These are phyloP conservation scores for Meyerozyma athensensis DNA, from an alignment of 1,139 yeast genomes.

Conservation along the genomic window DNA sequence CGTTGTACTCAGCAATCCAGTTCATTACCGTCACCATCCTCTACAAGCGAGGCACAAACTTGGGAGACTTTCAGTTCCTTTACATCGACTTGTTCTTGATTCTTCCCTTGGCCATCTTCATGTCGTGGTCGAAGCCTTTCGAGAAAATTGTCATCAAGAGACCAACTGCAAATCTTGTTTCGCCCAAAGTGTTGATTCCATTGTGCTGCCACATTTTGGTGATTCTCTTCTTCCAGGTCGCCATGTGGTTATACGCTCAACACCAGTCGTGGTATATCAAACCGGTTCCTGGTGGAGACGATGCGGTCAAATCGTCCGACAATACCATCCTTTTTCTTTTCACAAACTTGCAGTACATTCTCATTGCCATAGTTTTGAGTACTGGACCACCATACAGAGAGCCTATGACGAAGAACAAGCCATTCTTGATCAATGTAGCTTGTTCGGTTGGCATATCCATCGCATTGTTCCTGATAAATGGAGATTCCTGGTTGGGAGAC, in stretches of 20 bases:
- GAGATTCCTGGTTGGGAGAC: slow-evolving; percentile 51
- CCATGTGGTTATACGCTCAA: slow-evolving; percentile 60
- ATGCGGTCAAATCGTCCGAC: slow-evolving; percentile 81
- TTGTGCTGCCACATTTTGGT: slow-evolving; percentile 67
- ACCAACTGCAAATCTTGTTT: slow-evolving; percentile 91
- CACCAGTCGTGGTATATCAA: slow-evolving; percentile 68
- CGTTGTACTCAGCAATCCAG: slow-evolving; percentile 93
- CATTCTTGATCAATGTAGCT: slow-evolving; percentile 62
- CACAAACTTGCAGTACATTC: slow-evolving; percentile 84
- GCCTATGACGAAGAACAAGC: slow-evolving; percentile 61
- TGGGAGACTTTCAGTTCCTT: slow-evolving; percentile 96
- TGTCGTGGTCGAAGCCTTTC: slow-evolving; percentile 95
- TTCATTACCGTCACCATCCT: slow-evolving; percentile 80
- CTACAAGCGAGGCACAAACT: slow-evolving; percentile 83
- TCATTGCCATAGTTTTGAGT: slow-evolving; percentile 75
- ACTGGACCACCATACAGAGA: slow-evolving; percentile 96
- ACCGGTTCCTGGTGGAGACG: slow-evolving; percentile 83
- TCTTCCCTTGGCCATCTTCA: slow-evolving; percentile 88
- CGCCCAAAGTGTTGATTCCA: slow-evolving; percentile 82
- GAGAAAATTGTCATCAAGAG: slow-evolving; percentile 58
- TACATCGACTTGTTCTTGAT: slow-evolving; percentile 89
- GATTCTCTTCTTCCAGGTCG: slow-evolving; percentile 59
- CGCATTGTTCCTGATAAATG: slow-evolving; percentile 44
- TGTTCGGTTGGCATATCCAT: slow-evolving; percentile 46
- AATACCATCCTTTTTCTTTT: slow-evolving; percentile 79